Evolutionary conservation across 179 eudicot species (phyloP), one percentile per base, ranked within the genome.

Genomic region (Silene coronaria): DNA sequence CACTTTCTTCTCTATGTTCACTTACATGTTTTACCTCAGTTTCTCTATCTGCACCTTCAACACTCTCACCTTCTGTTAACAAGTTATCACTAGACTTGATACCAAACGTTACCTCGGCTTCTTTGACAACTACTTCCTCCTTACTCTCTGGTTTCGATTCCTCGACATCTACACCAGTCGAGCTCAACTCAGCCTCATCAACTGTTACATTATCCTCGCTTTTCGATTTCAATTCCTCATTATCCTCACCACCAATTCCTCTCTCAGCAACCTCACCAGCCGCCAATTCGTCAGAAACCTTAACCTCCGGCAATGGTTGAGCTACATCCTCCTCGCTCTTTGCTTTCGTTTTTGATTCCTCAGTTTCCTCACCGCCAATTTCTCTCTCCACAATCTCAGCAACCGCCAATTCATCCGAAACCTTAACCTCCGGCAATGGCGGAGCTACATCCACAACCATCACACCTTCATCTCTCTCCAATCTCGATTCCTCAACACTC

Each of bases 391-490:
- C 42, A 16, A 28, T 23, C 51, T 53, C 70, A n/a, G 55, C 72
- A 32, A 4, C 58, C 22, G 68, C 46, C 32, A 61, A 42, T 6
- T 57, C 72, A 7, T 57, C 76, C 4, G 70, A 60, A 26, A 6
- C 73, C 67, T 76, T 73, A 58, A 13, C 64, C 64, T 26, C 76
- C 76, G 17, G n/a, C 58, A 23, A 17, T 27, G 64, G 16, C 30
- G 10, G 8, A 22, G 28, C 8, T 61, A 36, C 76, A 22, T 42
- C 59, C 59, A 19, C 67, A 58, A 0, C 53, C 5, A 16, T n/a
- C 22, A 17, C 38, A 19, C 55, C 75, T 38, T 51, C 80, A 12
- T 30, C 46, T 27, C 58, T 38, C 65, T 63, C 74, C 14, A 12
- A 24, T 57, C 72, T 26, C 79, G 9, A 24, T 11, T 51, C 78